These are phyloP conservation scores for Cyamopsis tetragonoloba DNA, from an alignment of 306 rosid genomes.

Conservation along the genomic window DNA sequence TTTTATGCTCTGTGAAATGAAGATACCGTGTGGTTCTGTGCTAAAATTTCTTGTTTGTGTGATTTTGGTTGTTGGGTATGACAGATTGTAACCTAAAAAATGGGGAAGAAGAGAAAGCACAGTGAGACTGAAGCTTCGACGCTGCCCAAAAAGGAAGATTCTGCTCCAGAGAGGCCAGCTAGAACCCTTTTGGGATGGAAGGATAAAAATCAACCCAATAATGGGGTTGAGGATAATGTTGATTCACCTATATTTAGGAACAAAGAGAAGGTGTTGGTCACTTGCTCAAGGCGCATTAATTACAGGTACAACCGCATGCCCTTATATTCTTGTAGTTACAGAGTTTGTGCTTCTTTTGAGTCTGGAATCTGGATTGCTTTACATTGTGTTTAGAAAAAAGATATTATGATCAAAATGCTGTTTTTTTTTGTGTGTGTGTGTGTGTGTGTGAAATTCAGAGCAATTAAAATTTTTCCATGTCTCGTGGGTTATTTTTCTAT, in stretches of 20 bases:
- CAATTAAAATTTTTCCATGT: background rate
- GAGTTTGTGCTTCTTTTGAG: background rate
- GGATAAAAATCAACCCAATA: conserved; percentile 34
- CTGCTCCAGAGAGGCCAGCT: conserved; percentile 69
- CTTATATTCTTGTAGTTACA: background rate
- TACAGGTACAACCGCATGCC: conserved; percentile 48
- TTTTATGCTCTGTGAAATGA: background rate
- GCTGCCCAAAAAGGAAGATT: conserved; percentile 44
- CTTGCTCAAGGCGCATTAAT: conserved; percentile 90
- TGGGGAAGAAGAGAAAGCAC: conserved; percentile 94
- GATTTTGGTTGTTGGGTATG: background rate
- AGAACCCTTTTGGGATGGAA: conserved; percentile 89
- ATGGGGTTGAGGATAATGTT: conserved; percentile 20
- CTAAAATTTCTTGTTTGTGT: background rate
- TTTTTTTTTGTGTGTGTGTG: no score
- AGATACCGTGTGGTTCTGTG: background rate
- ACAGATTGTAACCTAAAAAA: conserved; percentile 14
- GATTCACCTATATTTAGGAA: conserved; percentile 57
- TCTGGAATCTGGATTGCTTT: background rate
- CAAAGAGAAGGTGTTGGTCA: conserved; percentile 86
- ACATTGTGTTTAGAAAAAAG: background rate
- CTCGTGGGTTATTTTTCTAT: background rate
- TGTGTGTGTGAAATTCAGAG: background rate
- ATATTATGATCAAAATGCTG: background rate
- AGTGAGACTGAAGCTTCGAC: conserved; percentile 39